These are phyloP conservation scores for Amesomyces nigricolor DNA, from an alignment of 2,329 filamentous ascomycete species.

Conservation along the genomic window DNA sequence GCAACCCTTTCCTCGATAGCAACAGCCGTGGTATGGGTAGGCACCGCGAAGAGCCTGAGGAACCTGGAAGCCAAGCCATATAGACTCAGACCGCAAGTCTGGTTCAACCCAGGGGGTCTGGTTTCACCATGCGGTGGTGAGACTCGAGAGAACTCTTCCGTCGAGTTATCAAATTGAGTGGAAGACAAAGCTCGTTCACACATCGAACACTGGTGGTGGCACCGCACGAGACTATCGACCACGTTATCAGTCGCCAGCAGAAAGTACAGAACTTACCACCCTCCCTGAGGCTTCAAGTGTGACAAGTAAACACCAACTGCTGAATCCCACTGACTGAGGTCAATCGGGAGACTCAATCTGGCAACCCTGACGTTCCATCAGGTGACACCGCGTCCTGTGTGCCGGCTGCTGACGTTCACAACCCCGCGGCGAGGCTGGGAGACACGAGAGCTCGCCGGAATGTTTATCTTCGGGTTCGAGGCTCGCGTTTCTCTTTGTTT, in stretches of 20 bases:
- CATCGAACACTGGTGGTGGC: background rate
- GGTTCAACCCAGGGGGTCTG: too few relatives aligned
- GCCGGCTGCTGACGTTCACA: slow-evolving; percentile 4
- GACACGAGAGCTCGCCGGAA: slow-evolving; percentile 4
- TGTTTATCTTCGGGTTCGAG: slow-evolving; percentile 18
- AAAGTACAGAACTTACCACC: too few relatives aligned
- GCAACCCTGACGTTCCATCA: slow-evolving; percentile 14
- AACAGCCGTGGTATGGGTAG: background rate
- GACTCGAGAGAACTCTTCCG: too few relatives aligned
- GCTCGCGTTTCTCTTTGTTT: slow-evolving; percentile 19
- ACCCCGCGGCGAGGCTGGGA: slow-evolving; percentile 20
- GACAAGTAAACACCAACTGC: background rate
- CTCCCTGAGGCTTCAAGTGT: background rate
- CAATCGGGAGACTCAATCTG: background rate
- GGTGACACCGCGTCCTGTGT: slow-evolving; percentile 23
- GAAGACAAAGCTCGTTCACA: too few relatives aligned
- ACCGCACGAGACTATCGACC: background rate
- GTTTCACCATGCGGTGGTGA: too few relatives aligned
- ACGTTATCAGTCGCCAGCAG: too few relatives aligned
- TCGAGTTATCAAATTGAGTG: too few relatives aligned
- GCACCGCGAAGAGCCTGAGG: too few relatives aligned
- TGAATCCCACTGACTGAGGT: slow-evolving; percentile 2
- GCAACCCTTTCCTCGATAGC: background rate
- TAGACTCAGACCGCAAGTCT: too few relatives aligned
- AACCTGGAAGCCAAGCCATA: too few relatives aligned